Conservation (phyloP, 108 stramenopile genomes). For the Skeletonema costatum region DNA sequence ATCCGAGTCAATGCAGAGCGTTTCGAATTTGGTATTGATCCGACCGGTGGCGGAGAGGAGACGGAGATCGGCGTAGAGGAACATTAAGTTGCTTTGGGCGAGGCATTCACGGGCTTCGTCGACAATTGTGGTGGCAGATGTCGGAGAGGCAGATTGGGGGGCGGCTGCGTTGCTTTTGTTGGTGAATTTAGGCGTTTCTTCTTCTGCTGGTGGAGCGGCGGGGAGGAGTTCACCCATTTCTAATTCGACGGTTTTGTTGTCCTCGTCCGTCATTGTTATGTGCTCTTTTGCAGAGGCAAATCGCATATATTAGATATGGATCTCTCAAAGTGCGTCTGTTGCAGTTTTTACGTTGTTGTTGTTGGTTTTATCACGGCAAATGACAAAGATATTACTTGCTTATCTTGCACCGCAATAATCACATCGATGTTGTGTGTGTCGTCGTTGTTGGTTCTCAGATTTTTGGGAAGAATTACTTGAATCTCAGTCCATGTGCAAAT, state of each 20-base stretch:
- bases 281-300: too few species aligned
- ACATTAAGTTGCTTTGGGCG: slow-evolving; percentile 63
- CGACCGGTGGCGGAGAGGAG: slow-evolving; percentile 67
- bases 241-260: background rate
- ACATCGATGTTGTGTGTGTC: too few species aligned
- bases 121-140: slow-evolving; percentile 23
- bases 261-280: background rate
- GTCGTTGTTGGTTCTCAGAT: too few species aligned
- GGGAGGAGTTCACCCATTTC: background rate
- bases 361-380: too few species aligned
- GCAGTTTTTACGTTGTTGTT: too few species aligned
- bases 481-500: too few species aligned
- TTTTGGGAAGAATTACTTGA: too few species aligned
- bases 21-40: slow-evolving; percentile 64
- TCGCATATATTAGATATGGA: too few species aligned
- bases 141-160: background rate
- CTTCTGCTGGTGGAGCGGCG: background rate
- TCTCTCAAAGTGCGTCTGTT: too few species aligned
- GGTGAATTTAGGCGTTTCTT: background rate
- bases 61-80: slow-evolving; percentile 71
- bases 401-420: too few species aligned
- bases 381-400: too few species aligned
- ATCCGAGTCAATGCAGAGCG: slow-evolving; percentile 64
- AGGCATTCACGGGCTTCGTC: slow-evolving; percentile 58
- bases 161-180: background rate